Evolutionary conservation across 2,329 filamentous ascomycete species (phyloP), one percentile per base, ranked within the genome.

Genomic region (Gnomoniopsis sp.): DNA sequence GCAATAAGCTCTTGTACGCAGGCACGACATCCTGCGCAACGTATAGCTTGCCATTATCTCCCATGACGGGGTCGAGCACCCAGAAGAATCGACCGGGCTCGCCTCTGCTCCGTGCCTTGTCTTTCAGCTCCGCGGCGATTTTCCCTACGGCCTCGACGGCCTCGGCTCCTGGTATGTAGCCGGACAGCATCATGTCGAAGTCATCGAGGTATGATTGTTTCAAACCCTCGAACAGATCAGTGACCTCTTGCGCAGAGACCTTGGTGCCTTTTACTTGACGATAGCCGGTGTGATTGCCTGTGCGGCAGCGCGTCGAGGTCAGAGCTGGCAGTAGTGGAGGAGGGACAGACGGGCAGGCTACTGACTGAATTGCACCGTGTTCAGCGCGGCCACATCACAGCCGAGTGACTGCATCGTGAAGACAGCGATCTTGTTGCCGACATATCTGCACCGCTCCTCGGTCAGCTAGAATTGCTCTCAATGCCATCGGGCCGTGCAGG

Each of bases 41-140:
- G 70, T 99, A 99, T 14, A 99, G 80, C 65, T 84, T 86, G 52
- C 92, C 95, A 68, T 97, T 92, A 71, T 99, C 95, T 33, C 95
- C 95, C 95, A 99, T 99, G 50, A 99, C 95, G 0, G 96, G 95
- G 72, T 99, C 95, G 26, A 99, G 82, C 2, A 96, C 91, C 93
- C 93, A 98, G 75, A 98, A 98, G 77, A 98, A 96, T 49, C 82
- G 86, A 0, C 91, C 90, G 0, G 89, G 87, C 34, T 64, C 63
- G 6, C 50, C 47, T 34, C 79, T 81, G 15, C 76, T 77, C 38
- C 76, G 77, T 2, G 84, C 80, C 66, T 86, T 88, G 55, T 82
- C 77, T 70, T 88, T 89, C 61, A 97, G 80, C 66, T 96, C 91
- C 64, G 87, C 81, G 14, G 86, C 95, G 64, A 99, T 96, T 57